Conservation (phyloP, 2,329 filamentous ascomycete species). For the Cephalotrichum gorgonifer region DNA sequence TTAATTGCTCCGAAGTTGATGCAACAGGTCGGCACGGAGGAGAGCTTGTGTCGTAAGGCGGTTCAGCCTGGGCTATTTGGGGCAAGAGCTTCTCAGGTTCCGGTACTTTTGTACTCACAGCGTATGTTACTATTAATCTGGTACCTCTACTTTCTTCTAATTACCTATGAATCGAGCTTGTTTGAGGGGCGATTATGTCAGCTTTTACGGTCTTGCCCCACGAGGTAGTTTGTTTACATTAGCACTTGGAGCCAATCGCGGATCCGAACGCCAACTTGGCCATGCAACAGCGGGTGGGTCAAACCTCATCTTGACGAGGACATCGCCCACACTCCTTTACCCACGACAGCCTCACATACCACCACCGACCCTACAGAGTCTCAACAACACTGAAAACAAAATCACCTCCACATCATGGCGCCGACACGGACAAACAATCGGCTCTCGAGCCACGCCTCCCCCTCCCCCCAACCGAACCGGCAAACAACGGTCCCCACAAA, state of each 20-base stretch:
- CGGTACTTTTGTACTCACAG: conserved; percentile 3
- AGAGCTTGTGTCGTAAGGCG: conserved; percentile 28
- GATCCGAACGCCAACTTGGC: background rate
- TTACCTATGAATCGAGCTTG: background rate
- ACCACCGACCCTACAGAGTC: background rate
- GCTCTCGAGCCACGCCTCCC: conserved; percentile 11
- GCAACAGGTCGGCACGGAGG: conserved; percentile 1
- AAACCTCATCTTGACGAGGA: no score
- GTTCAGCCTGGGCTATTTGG: conserved; percentile 35
- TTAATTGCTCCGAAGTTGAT: conserved; percentile 11
- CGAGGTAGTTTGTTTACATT: conserved; percentile 15
- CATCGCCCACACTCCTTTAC: background rate
- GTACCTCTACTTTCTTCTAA: background rate
- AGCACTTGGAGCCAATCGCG: background rate
- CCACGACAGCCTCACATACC: background rate
- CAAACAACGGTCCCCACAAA: conserved; percentile 22
- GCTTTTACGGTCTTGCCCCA: background rate
- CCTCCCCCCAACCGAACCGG: conserved; percentile 34
- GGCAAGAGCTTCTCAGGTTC: conserved; percentile 6
- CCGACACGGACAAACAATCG: conserved; percentile 29
- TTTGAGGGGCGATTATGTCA: background rate
- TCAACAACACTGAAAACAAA: conserved; percentile 6
- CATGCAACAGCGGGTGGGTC: background rate
- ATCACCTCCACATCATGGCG: conserved; percentile 28
- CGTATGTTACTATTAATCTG: background rate